Percentiles rank a stretch among this genome's conserved stretches.
Evolutionary conservation across 441 rosid species (phyloP).

Genomic region (Geranium incanum): DNA sequence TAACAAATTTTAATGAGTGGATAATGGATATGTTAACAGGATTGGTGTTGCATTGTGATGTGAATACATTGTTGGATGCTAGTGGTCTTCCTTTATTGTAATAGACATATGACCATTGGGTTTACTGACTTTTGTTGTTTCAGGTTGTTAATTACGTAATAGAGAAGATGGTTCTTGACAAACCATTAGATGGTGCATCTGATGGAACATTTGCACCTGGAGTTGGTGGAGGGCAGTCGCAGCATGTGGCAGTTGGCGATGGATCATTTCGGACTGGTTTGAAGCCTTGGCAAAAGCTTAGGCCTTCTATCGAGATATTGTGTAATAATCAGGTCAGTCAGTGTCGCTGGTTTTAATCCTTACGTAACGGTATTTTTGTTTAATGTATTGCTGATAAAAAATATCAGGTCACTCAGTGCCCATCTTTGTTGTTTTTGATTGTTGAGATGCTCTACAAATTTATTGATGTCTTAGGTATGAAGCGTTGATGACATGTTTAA

Average conservation of each 20-base stretch:
- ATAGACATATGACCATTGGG: conserved; percentile 9
- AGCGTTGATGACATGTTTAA: neutral
- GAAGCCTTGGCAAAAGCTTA: conserved; percentile 78
- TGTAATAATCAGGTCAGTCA: conserved; percentile 93
- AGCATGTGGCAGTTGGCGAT: conserved; percentile 60
- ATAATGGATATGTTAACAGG: neutral
- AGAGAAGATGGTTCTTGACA: conserved; percentile 95
- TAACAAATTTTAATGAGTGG: neutral
- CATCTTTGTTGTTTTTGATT: conserved; percentile 7
- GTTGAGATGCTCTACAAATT: neutral
- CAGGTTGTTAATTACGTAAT: conserved; percentile 96
- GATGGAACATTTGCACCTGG: conserved; percentile 68
- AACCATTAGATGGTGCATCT: conserved; percentile 50
- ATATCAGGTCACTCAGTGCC: conserved; percentile 57
- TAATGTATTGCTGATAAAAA: too few relatives aligned
- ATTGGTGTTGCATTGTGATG: neutral
- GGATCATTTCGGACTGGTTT: conserved; percentile 56
- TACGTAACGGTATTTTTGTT: too few relatives aligned
- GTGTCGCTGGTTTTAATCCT: neutral
- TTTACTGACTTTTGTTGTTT: conserved; percentile 19
- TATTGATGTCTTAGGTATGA: neutral
- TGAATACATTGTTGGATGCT: neutral
- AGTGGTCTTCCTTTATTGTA: conserved; percentile 5
- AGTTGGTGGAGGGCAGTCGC: conserved; percentile 52
- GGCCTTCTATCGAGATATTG: conserved; percentile 85